Evolutionary conservation across 2,329 filamentous ascomycete species (phyloP).

Genomic region (Colletotrichum lentis): DNA sequence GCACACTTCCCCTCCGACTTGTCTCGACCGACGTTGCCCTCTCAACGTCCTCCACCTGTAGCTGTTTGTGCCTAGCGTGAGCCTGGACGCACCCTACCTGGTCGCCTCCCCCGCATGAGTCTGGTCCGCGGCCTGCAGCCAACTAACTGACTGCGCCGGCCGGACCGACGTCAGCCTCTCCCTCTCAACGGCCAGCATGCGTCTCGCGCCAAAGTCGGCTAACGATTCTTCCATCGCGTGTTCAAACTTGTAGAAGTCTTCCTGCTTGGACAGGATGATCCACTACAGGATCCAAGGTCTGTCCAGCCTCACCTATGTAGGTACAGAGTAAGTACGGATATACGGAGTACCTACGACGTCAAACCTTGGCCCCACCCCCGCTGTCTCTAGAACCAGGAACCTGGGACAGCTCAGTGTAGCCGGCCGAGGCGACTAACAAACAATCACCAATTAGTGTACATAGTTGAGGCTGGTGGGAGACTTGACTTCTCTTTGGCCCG

Average conservation of each 20-base stretch:
- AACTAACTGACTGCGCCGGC: conserved; percentile 9
- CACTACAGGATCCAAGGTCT: not conserved
- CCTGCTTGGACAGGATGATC: not conserved
- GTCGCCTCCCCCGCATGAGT: conserved; percentile 2
- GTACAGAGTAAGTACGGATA: too few species aligned
- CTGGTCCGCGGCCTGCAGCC: not conserved
- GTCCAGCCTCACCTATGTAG: too few species aligned
- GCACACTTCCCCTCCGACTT: not conserved
- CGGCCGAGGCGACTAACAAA: not conserved
- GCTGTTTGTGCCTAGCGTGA: not conserved
- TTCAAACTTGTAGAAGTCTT: not conserved
- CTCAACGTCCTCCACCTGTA: not conserved
- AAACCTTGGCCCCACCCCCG: conserved; percentile 23
- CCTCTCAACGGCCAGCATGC: not conserved
- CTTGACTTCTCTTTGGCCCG: too few species aligned
- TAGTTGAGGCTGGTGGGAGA: not conserved
- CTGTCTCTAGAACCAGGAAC: not conserved
- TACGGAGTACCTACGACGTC: conserved; percentile 24
- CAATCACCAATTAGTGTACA: too few species aligned
- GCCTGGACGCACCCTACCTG: not conserved
- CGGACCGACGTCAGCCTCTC: conserved; percentile 1
- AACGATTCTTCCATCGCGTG: not conserved
- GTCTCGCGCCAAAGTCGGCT: not conserved
- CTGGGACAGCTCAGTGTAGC: not conserved
- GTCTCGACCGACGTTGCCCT: not conserved